Evolutionary conservation across 1,284 basidiomycete genomes (phyloP).

Genomic region (Gomphus sp.): DNA sequence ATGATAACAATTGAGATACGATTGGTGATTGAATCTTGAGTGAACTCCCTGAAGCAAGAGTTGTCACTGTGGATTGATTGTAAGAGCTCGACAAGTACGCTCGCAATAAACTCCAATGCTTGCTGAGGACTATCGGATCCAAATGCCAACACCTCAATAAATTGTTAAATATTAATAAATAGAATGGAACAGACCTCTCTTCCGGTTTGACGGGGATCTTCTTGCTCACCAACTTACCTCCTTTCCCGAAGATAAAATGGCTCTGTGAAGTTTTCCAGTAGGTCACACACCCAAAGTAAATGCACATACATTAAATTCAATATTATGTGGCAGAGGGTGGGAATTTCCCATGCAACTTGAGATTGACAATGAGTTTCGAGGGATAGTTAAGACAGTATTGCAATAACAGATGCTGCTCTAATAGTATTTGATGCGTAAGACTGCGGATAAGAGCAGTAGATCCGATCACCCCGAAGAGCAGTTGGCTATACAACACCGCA

Average conservation of each 20-base stretch:
- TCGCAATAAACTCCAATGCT: constrained; percentile 35
- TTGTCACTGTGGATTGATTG: background rate
- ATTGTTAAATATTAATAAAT: background rate
- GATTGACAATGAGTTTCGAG: background rate
- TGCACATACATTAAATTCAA: no score
- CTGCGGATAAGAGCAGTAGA: no score
- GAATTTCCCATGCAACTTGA: background rate
- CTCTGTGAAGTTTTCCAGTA: constrained; percentile 25
- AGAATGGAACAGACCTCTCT: constrained; percentile 49
- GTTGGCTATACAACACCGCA: no score
- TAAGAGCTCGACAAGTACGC: background rate
- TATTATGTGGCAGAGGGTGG: no score
- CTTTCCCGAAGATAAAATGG: constrained; percentile 86
- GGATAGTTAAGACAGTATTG: no score
- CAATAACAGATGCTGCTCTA: no score
- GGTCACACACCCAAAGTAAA: no score
- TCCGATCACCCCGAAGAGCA: no score
- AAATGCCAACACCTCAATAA: background rate
- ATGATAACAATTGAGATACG: background rate
- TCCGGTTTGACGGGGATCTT: constrained; percentile 76
- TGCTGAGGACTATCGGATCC: constrained; percentile 23
- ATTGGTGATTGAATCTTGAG: background rate
- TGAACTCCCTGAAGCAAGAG: background rate
- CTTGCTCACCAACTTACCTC: constrained; percentile 77
- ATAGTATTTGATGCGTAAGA: no score